Conservation (phyloP, 2,329 filamentous ascomycete genomes). For the Tolypocladium album region DNA sequence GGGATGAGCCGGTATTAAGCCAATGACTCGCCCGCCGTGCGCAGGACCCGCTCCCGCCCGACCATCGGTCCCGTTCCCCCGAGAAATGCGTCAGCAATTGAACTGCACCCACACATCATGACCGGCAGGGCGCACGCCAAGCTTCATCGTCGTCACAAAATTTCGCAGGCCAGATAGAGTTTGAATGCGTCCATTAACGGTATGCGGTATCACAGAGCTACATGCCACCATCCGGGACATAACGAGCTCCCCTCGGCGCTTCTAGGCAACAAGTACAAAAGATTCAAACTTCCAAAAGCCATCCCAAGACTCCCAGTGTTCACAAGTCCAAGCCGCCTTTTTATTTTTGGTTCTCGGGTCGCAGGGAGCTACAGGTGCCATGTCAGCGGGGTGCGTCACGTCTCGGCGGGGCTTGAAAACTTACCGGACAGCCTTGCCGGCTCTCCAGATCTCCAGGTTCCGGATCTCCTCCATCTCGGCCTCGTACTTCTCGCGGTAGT, state of each 20-base stretch:
- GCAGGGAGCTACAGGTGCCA: conserved; percentile 49
- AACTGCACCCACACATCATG: neutral
- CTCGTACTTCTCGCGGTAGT: conserved; percentile 97
- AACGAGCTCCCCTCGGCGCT: neutral
- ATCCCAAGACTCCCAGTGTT: conserved; percentile 1
- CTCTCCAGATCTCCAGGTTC: conserved; percentile 96
- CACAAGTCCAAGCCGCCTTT: neutral
- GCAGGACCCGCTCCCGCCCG: neutral
- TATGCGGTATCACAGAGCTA: neutral
- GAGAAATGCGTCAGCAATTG: neutral
- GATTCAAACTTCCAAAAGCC: neutral
- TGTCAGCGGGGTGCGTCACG: neutral
- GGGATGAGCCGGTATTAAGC: neutral
- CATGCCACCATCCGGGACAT: neutral
- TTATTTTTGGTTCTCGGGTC: conserved; percentile 80
- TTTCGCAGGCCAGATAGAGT: neutral
- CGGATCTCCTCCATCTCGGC: conserved; percentile 98
- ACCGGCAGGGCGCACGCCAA: neutral
- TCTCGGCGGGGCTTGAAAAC: conserved; percentile 14
- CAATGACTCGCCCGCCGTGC: neutral
- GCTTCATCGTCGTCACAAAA: neutral
- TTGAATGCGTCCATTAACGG: neutral
- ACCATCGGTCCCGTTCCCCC: neutral
- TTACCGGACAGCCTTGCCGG: conserved; percentile 90
- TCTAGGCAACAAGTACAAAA: conserved; percentile 1